Conservation (phyloP, 1,284 basidiomycete genomes). For the Gomphus sp. region DNA sequence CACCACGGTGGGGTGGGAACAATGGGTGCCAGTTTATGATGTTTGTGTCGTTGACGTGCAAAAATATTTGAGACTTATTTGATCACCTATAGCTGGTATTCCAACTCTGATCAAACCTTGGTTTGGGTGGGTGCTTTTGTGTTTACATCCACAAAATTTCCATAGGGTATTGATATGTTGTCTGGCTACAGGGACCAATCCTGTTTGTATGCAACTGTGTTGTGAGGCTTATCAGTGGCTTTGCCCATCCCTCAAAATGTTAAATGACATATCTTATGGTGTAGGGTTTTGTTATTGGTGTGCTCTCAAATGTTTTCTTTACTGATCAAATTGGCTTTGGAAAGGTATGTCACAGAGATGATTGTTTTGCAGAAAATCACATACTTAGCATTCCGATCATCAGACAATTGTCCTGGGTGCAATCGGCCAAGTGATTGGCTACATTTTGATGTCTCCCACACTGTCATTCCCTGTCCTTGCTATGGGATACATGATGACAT, state of each 20-base stretch:
- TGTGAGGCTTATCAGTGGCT: slow-evolving; percentile 20
- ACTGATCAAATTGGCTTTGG: slow-evolving; percentile 51
- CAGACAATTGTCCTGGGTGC: slow-evolving; percentile 29
- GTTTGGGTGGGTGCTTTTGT: slow-evolving; percentile 31
- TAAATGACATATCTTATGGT: not conserved
- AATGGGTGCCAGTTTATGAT: slow-evolving; percentile 53
- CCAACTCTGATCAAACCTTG: slow-evolving; percentile 71
- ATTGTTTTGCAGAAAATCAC: not conserved
- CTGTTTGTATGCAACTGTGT: slow-evolving; percentile 37
- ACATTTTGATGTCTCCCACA: slow-evolving; percentile 37
- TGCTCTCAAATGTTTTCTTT: slow-evolving; percentile 44
- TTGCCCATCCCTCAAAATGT: not conserved
- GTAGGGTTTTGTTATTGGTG: slow-evolving; percentile 47
- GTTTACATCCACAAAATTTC: not conserved
- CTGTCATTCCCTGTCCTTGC: slow-evolving; percentile 63
- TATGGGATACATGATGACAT: slow-evolving; percentile 48
- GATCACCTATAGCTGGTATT: slow-evolving; percentile 44
- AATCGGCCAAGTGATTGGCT: slow-evolving; percentile 25
- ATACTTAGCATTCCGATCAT: slow-evolving; percentile 23
- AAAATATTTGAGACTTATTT: too few relatives aligned
- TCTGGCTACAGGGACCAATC: slow-evolving; percentile 35
- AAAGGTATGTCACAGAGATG: slow-evolving; percentile 27
- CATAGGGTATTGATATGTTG: not conserved
- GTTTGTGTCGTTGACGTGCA: slow-evolving; percentile 16
- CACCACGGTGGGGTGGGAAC: slow-evolving; percentile 73